Conservation (phyloP, 441 rosid genomes). For the Adansonia madagascariensis region DNA sequence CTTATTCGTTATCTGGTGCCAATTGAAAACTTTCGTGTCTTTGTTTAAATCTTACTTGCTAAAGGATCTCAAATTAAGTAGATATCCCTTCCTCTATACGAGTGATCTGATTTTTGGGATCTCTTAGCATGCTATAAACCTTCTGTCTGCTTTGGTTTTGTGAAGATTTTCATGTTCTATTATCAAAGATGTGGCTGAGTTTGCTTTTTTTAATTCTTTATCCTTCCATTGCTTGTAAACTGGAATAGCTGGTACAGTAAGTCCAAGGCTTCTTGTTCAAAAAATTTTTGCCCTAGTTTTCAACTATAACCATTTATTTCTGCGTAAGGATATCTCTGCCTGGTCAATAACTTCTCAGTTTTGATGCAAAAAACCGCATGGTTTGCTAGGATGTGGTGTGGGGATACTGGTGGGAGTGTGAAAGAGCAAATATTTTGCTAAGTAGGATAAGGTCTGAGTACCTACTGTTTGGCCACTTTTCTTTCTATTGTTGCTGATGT, state of each 20-base stretch:
- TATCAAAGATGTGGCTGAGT: not conserved
- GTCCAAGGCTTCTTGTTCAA: not conserved
- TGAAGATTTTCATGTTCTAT: not conserved
- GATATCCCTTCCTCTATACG: not conserved
- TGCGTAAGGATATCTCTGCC: constrained; percentile 4
- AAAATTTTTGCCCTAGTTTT: not conserved
- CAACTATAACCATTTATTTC: not conserved
- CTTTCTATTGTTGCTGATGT: not conserved
- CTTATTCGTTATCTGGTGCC: not conserved
- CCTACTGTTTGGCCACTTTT: not conserved
- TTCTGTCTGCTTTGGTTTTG: constrained; percentile 3
- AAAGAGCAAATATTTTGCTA: not conserved
- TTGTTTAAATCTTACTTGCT: constrained; percentile 4
- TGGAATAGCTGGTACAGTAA: not conserved
- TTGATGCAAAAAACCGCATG: constrained; percentile 8
- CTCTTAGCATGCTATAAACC: not conserved
- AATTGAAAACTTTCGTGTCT: not conserved
- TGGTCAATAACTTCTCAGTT: not conserved
- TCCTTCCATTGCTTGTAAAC: constrained; percentile 6
- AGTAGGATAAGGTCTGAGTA: not conserved
- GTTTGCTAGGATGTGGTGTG: constrained; percentile 12
- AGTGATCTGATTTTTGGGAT: not conserved
- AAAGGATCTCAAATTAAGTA: constrained; percentile 9
- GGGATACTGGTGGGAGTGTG: constrained; percentile 6
- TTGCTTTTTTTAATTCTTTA: constrained; percentile 3